phyloP scores from a whole-genome alignment of 768 basidiomycete genomes.

The Inosperma sp. region DNA sequence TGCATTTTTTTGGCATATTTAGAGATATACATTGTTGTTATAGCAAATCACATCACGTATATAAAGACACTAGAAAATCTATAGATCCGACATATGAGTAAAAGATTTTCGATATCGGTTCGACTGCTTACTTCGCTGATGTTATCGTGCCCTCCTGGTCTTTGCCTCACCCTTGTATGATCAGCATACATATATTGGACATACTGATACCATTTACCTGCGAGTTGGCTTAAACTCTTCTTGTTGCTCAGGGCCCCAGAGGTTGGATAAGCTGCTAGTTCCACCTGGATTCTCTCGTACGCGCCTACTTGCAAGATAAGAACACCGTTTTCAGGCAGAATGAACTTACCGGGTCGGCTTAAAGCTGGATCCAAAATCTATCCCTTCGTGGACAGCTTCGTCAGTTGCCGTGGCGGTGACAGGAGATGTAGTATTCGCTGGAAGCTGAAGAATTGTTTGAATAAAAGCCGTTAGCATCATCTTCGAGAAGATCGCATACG shows the following conservation, averaged over 20 bases:
- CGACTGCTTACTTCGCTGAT: conserved; percentile 38
- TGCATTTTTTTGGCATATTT: conserved; percentile 16
- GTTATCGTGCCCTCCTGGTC: conserved; percentile 62
- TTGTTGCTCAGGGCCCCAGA: conserved; percentile 45
- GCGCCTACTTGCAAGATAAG: conserved; percentile 27
- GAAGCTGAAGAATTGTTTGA: neutral
- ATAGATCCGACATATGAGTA: neutral
- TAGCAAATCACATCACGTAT: neutral
- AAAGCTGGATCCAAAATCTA: conserved; percentile 33
- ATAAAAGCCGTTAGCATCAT: neutral
- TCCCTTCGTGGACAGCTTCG: conserved; percentile 31
- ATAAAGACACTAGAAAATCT: neutral
- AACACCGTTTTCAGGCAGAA: neutral
- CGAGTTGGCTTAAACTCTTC: conserved; percentile 66
- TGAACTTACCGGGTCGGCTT: conserved; percentile 48
- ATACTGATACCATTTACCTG: conserved; percentile 34
- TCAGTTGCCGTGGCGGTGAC: neutral
- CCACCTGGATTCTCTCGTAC: conserved; percentile 45
- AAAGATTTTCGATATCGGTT: neutral
- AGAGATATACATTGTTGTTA: neutral
- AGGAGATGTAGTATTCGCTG: neutral
- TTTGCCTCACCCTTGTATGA: conserved; percentile 53
- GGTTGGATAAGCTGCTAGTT: conserved; percentile 37
- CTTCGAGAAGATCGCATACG: conserved; percentile 11
- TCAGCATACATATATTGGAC: conserved; percentile 5